These are phyloP conservation scores for Aspergillus unguis DNA, from an alignment of 2,329 filamentous ascomycete species.

Conservation along the genomic window DNA sequence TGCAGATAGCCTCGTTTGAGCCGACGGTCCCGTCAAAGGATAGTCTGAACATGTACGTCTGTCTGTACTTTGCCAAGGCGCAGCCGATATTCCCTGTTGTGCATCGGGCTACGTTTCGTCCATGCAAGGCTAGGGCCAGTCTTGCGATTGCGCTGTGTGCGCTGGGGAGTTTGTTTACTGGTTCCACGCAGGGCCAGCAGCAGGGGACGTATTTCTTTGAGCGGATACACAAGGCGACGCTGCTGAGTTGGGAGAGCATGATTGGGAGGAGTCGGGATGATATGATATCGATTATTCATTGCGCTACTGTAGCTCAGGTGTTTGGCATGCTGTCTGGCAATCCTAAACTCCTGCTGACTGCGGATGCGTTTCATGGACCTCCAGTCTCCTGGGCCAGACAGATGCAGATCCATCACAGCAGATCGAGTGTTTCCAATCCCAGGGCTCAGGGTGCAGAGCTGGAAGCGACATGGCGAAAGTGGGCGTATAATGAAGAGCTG, in stretches of 20 bases:
- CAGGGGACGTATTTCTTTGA: slow-evolving; percentile 31
- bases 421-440: slow-evolving; percentile 16
- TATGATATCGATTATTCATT: slow-evolving; percentile 25
- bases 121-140: slow-evolving; percentile 27
- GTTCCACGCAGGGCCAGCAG: slow-evolving; percentile 26
- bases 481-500: slow-evolving; percentile 27
- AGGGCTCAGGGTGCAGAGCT: slow-evolving; percentile 9
- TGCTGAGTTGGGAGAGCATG: slow-evolving; percentile 21
- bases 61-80: slow-evolving; percentile 17
- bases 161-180: slow-evolving; percentile 36
- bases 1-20: slow-evolving; percentile 10
- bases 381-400: slow-evolving; percentile 29
- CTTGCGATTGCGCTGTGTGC: slow-evolving; percentile 39
- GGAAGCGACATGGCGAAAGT: slow-evolving; percentile 21
- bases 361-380: slow-evolving; percentile 31
- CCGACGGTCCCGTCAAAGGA: slow-evolving; percentile 14
- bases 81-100: slow-evolving; percentile 16
- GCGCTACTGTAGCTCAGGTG: slow-evolving; percentile 29
- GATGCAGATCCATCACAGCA: neutral
- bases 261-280: slow-evolving; percentile 17
- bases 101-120: slow-evolving; percentile 19
- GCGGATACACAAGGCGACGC: slow-evolving; percentile 24
- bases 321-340: slow-evolving; percentile 29
- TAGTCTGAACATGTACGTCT: slow-evolving; percentile 20
- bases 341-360: slow-evolving; percentile 25